phyloP scores from a whole-genome alignment of 345 rosid species.

The Angophora floribunda region DNA sequence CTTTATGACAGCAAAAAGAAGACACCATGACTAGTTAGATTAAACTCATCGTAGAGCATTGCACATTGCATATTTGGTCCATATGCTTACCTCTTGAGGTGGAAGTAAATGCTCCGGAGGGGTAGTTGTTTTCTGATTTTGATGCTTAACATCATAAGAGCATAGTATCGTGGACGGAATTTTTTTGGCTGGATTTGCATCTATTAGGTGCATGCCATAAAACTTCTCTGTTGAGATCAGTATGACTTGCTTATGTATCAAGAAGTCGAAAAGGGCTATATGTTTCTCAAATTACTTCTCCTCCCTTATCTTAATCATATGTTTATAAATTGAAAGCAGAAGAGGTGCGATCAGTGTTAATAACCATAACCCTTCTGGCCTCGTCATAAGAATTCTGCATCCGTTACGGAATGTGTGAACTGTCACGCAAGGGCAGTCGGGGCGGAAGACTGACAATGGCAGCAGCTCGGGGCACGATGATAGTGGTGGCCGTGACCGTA shows the following conservation, averaged over 20 bases:
- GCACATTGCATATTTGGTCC: background rate
- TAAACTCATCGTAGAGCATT: background rate
- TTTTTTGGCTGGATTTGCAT: background rate
- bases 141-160: background rate
- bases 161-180: background rate
- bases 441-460: background rate
- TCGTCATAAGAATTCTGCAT: background rate
- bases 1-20: background rate
- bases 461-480: background rate
- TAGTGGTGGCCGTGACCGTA: background rate
- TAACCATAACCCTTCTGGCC: background rate
- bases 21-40: background rate
- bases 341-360: background rate
- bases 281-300: background rate
- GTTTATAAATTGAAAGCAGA: background rate
- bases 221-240: background rate
- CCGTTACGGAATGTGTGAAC: fast-evolving
- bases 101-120: background rate
- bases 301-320: background rate
- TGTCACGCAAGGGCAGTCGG: background rate
- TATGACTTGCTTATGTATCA: background rate
- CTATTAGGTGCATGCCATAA: background rate
- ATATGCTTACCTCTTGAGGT: background rate
- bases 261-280: background rate
- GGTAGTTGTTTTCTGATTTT: background rate